Evolutionary conservation across 495 filamentous ascomycete species (phyloP).

Genomic region (Xylaria palmicola): DNA sequence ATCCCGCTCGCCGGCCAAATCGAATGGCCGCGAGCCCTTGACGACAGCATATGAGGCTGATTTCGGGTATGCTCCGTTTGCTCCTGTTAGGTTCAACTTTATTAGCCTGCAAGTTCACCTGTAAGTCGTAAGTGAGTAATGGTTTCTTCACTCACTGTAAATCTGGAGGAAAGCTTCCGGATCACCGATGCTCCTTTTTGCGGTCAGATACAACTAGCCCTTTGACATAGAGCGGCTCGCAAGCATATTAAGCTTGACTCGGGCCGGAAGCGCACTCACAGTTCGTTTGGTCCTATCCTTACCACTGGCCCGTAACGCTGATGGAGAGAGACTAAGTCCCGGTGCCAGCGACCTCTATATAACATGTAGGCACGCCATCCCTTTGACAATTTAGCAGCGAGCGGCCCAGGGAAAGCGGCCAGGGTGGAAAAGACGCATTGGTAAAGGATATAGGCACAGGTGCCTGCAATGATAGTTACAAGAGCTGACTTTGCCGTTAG

Average conservation of each 20-base stretch:
- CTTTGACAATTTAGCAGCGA: slow-evolving; percentile 8
- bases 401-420: slow-evolving; percentile 3
- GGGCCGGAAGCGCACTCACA: neutral
- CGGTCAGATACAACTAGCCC: neutral
- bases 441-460: neutral
- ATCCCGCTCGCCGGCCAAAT: slow-evolving; percentile 10
- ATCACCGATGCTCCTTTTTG: slow-evolving; percentile 3
- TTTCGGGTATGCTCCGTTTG: slow-evolving; percentile 4
- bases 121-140: neutral
- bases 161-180: slow-evolving; percentile 5
- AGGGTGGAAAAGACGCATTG: slow-evolving; percentile 7
- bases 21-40: slow-evolving; percentile 14
- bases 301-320: slow-evolving; percentile 7
- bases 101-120: neutral
- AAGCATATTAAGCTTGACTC: too few relatives aligned
- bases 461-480: slow-evolving; percentile 3
- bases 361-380: slow-evolving; percentile 4
- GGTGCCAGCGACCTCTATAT: slow-evolving; percentile 8
- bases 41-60: slow-evolving; percentile 6
- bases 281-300: slow-evolving; percentile 10
- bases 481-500: neutral
- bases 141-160: neutral
- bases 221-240: too few relatives aligned
- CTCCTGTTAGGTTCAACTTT: neutral
- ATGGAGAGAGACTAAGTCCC: neutral